Evolutionary conservation across 192 early-diverging fungal species (phyloP).

Genomic region (Coemansia sp.): DNA sequence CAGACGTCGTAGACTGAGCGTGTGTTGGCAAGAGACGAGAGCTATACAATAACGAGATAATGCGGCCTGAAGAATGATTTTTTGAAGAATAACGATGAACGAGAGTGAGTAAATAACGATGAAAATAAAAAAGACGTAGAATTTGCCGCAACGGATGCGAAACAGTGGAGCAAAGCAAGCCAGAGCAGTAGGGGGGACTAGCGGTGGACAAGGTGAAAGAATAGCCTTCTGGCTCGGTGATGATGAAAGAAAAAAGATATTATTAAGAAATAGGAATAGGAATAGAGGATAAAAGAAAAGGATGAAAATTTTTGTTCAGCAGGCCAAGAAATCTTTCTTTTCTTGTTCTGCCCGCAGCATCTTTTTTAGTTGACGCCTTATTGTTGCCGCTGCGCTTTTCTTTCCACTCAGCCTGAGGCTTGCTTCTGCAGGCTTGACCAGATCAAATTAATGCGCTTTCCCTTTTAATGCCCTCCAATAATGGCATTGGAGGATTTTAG

Average conservation of each 20-base stretch:
- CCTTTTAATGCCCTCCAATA: too few relatives aligned
- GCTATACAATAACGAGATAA: neutral
- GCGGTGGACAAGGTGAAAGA: too few relatives aligned
- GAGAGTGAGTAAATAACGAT: neutral
- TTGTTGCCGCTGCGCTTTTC: too few relatives aligned
- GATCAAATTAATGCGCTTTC: too few relatives aligned
- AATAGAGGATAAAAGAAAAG: neutral
- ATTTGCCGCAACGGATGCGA: neutral
- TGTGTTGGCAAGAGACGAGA: neutral
- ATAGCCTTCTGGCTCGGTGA: neutral
- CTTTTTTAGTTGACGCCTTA: too few relatives aligned
- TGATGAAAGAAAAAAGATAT: neutral
- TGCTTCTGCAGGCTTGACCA: too few relatives aligned
- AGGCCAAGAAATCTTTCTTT: too few relatives aligned
- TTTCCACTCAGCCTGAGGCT: too few relatives aligned
- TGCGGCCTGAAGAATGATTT: neutral
- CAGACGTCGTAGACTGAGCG: neutral
- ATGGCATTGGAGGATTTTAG: too few relatives aligned
- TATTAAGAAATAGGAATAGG: too few relatives aligned
- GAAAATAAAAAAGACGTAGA: neutral
- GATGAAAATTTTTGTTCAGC: neutral
- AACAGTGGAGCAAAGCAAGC: slow-evolving; percentile 3
- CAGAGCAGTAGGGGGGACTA: neutral
- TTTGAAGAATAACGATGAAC: neutral
- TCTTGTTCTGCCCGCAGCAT: too few relatives aligned